Evolutionary conservation across 1,284 basidiomycete species (phyloP).

Genomic region (Hymenochaete sp.): DNA sequence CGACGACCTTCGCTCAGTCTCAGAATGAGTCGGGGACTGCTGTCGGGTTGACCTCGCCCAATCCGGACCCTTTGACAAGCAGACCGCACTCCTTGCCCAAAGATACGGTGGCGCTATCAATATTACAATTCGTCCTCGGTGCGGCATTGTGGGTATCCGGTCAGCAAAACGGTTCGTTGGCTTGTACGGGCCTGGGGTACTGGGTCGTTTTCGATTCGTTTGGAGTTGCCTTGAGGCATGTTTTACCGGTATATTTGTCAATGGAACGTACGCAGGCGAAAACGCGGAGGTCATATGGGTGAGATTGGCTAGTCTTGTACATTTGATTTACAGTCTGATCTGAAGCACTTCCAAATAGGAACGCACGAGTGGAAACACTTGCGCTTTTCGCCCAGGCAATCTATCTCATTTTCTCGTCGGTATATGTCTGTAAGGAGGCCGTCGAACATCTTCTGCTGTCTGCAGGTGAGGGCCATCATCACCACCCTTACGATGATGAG

Average conservation of each 20-base stretch:
- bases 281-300: constrained; percentile 60
- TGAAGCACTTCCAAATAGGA: constrained; percentile 35
- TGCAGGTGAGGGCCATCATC: constrained; percentile 56
- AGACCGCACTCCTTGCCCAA: constrained; percentile 5
- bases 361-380: constrained; percentile 67
- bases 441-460: constrained; percentile 74
- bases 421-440: constrained; percentile 92
- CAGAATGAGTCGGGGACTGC: constrained; percentile 10
- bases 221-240: constrained; percentile 55
- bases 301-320: constrained; percentile 24
- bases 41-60: constrained; percentile 11
- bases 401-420: constrained; percentile 83
- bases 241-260: constrained; percentile 38
- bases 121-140: constrained; percentile 50
- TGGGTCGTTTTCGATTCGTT: constrained; percentile 93
- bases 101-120: constrained; percentile 18
- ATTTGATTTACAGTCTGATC: not conserved
- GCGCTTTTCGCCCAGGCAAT: constrained; percentile 82
- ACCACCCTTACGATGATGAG: constrained; percentile 42
- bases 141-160: constrained; percentile 84
- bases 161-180: constrained; percentile 80
- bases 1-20: constrained; percentile 8
- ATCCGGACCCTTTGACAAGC: constrained; percentile 2
- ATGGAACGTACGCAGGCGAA: constrained; percentile 24
- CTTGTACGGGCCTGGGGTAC: constrained; percentile 88